Conservation (phyloP, 2,329 filamentous ascomycete genomes). For the Stenocarpella maydis region DNA sequence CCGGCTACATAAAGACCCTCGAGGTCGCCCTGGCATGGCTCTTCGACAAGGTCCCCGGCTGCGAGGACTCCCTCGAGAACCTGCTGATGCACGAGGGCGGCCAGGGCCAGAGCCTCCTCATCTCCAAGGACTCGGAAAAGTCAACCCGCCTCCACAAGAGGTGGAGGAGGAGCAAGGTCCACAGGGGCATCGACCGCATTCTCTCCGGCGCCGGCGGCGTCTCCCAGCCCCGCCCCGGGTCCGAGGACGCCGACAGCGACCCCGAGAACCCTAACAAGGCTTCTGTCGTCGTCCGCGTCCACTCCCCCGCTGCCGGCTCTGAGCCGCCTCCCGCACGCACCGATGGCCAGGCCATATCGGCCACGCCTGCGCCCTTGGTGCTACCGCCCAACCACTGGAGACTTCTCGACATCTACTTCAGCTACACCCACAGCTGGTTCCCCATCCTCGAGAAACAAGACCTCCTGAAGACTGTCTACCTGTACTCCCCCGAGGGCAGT, state of each 20-base stretch:
- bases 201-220: slow-evolving; percentile 58
- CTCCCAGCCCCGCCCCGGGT: slow-evolving; percentile 44
- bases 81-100: slow-evolving; percentile 58
- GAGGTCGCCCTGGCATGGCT: slow-evolving; percentile 74
- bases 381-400: slow-evolving; percentile 65
- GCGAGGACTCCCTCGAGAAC: slow-evolving; percentile 64
- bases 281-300: not conserved
- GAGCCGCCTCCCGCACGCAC: slow-evolving; percentile 1
- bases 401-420: slow-evolving; percentile 76
- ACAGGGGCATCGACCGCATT: slow-evolving; percentile 69
- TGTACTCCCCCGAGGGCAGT: slow-evolving; percentile 50
- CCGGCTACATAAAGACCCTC: slow-evolving; percentile 79
- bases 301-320: not conserved
- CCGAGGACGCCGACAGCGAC: slow-evolving; percentile 43
- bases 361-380: not conserved
- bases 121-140: slow-evolving; percentile 59
- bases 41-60: slow-evolving; percentile 67
- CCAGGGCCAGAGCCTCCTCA: slow-evolving; percentile 54
- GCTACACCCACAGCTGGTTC: slow-evolving; percentile 80
- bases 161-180: slow-evolving; percentile 70
- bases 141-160: slow-evolving; percentile 66
- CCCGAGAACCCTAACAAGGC: slow-evolving; percentile 37
- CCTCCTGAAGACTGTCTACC: slow-evolving; percentile 58
- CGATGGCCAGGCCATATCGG: not conserved
- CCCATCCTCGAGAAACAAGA: slow-evolving; percentile 75